Conservation (phyloP, 2,329 filamentous ascomycete genomes). For the Fusarium nisikadoi region DNA sequence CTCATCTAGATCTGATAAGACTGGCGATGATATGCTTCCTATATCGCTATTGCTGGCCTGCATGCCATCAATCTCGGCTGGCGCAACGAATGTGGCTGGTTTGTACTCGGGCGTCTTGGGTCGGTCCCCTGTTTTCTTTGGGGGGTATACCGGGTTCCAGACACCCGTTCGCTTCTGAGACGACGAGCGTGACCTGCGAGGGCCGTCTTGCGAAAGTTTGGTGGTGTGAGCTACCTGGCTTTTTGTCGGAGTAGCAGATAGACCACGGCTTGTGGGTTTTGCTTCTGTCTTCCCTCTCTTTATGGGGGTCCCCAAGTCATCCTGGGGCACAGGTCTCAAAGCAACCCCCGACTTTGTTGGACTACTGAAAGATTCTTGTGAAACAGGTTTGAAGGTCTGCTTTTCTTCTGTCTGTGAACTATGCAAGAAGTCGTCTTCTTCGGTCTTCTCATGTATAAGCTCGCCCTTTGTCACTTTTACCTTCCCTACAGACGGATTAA, state of each 20-base stretch:
- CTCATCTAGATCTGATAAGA: constrained; percentile 33
- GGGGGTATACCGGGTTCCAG: background rate
- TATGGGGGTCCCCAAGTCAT: constrained; percentile 22
- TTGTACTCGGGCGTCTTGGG: background rate
- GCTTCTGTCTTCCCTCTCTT: constrained; percentile 13
- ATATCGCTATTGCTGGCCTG: background rate
- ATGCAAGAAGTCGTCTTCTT: background rate
- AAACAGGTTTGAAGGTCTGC: constrained; percentile 13
- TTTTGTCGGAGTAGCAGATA: constrained; percentile 28
- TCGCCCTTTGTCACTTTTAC: background rate
- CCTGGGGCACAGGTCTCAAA: constrained; percentile 12
- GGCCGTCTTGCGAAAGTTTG: constrained; percentile 17
- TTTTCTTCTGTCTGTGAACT: constrained; percentile 16
- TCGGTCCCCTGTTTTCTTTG: background rate
- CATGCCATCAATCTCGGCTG: constrained; percentile 16
- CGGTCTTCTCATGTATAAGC: background rate
- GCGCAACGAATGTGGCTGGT: constrained; percentile 19
- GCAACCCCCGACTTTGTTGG: constrained; percentile 15
- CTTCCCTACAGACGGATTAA: constrained; percentile 17
- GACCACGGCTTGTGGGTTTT: constrained; percentile 3
- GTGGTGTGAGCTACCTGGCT: background rate
- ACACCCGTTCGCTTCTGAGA: constrained; percentile 5
- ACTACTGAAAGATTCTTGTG: constrained; percentile 25
- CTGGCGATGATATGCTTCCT: constrained; percentile 7
- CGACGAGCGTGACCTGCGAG: background rate